Conservation (phyloP, 192 early-diverging fungal species). For the Glomus cerebriforme region DNA sequence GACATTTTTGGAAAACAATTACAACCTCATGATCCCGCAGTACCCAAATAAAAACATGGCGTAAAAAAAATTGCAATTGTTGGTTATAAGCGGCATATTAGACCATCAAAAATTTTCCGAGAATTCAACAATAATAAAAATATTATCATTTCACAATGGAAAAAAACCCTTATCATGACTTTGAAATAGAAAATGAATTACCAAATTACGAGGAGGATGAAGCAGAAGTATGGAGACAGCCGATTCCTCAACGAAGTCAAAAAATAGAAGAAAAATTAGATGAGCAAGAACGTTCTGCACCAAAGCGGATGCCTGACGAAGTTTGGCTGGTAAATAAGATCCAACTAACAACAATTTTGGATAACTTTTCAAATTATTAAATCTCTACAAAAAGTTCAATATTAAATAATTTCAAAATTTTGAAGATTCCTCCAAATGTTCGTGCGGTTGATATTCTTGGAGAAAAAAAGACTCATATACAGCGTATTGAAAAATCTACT, state of each 20-base stretch:
- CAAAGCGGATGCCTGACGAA: constrained; percentile 34
- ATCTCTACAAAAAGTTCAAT: not conserved
- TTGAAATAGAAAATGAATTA: not conserved
- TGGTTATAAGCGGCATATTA: too few species aligned
- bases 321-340: constrained; percentile 41
- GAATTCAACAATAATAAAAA: too few species aligned
- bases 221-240: not conserved
- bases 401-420: not conserved
- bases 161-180: too few species aligned
- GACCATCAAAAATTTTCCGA: too few species aligned
- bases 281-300: not conserved
- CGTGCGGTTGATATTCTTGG: constrained; percentile 32
- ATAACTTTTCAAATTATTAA: not conserved
- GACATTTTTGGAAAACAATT: too few species aligned
- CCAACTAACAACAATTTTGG: too few species aligned
- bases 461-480: constrained; percentile 9
- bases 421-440: constrained; percentile 25
- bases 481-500: constrained; percentile 34
- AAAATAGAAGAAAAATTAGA: not conserved
- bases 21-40: too few species aligned
- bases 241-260: not conserved
- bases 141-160: too few species aligned
- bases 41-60: too few species aligned
- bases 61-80: not conserved
- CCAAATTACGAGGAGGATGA: constrained; percentile 12